Conservation (phyloP, 495 filamentous ascomycete species). For the Xylaria curta region DNA sequence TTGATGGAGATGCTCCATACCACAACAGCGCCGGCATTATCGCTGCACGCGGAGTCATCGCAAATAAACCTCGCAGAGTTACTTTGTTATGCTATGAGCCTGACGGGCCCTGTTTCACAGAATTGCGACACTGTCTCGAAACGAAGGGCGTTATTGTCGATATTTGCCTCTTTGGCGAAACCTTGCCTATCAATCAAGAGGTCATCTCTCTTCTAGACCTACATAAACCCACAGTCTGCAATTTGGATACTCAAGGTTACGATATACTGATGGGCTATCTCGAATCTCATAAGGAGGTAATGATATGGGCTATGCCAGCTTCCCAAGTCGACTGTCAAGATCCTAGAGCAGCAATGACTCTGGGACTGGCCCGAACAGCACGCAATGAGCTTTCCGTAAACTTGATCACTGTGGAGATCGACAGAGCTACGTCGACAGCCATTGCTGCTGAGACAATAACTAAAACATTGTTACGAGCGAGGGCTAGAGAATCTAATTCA, state of each 20-base stretch:
- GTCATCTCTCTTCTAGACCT: no score
- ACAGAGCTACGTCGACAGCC: neutral
- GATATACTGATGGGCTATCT: slow-evolving; percentile 8
- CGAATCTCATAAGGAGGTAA: neutral
- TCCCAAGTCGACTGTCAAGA: slow-evolving; percentile 34
- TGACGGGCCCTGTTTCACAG: neutral
- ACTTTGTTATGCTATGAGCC: slow-evolving; percentile 12
- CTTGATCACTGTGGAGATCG: slow-evolving; percentile 23
- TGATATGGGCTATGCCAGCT: slow-evolving; percentile 36
- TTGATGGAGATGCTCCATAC: slow-evolving; percentile 45
- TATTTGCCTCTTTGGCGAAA: no score
- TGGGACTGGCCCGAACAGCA: slow-evolving; percentile 24
- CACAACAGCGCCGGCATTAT: slow-evolving; percentile 34
- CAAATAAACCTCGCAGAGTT: neutral
- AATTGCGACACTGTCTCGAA: neutral
- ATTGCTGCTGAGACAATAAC: neutral
- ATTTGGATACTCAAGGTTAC: no score
- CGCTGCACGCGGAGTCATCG: neutral
- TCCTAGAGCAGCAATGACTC: slow-evolving; percentile 27
- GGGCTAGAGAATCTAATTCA: neutral
- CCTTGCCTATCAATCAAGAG: no score
- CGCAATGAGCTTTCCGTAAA: slow-evolving; percentile 22
- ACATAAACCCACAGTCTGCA: no score
- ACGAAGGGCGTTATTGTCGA: no score
- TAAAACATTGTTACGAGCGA: neutral